These are phyloP conservation scores for Rhodocollybia butyracea DNA, from an alignment of 768 basidiomycete species.

Conservation along the genomic window DNA sequence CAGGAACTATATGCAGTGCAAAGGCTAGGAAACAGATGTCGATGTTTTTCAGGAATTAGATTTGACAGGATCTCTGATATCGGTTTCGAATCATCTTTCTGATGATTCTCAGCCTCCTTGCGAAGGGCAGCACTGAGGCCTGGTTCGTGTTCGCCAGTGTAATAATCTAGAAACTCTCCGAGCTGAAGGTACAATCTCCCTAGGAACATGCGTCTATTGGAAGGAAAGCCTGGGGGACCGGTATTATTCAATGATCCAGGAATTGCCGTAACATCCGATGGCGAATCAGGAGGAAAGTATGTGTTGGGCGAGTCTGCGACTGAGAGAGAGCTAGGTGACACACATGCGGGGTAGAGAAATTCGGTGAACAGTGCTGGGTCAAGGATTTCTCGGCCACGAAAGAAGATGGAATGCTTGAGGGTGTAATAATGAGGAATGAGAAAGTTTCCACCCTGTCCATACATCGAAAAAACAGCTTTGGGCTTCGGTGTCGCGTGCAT, in stretches of 20 bases:
- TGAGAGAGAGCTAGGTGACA: neutral
- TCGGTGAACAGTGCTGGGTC: neutral
- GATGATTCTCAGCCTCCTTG: conserved; percentile 11
- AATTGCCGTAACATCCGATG: neutral
- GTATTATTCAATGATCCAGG: neutral
- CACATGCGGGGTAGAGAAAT: neutral
- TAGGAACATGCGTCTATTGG: conserved; percentile 60
- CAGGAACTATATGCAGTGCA: conserved; percentile 20
- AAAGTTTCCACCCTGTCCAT: conserved; percentile 63
- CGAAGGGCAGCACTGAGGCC: conserved; percentile 47
- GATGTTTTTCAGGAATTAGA: conserved; percentile 32
- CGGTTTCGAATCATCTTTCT: neutral
- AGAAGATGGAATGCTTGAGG: neutral
- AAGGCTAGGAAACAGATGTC: conserved; percentile 46
- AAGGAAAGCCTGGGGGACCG: conserved; percentile 48
- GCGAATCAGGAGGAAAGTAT: conserved; percentile 3
- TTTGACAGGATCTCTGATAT: conserved; percentile 8
- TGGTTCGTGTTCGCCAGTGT: conserved; percentile 42
- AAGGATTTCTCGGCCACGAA: conserved; percentile 5
- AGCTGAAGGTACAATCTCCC: conserved; percentile 56
- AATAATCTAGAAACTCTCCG: conserved; percentile 57
- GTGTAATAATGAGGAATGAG: conserved; percentile 19
- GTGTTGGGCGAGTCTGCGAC: conserved; percentile 6
- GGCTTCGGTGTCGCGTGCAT: conserved; percentile 52
- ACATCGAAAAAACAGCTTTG: conserved; percentile 52